Base-by-base conservation (phyloP, 495 filamentous ascomycete species). In the Cladorrhinum samala region DNA sequence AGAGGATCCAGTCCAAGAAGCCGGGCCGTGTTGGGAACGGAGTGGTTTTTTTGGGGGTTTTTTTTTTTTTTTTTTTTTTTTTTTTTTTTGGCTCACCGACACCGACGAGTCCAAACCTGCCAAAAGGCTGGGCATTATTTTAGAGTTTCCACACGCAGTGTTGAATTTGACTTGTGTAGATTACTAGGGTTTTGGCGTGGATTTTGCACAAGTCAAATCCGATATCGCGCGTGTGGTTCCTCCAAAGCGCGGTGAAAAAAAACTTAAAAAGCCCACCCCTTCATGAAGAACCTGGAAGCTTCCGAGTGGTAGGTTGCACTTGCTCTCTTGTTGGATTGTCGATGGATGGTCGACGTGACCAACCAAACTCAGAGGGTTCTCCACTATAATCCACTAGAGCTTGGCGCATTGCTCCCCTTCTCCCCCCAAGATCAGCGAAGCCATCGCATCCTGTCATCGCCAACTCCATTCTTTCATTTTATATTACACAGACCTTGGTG, bases 1-100 rank as follows among this genome's bases (percentile, higher is more conserved):
- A 39, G 16, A 41, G 42, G 9, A 49, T 49, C 55, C 27, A 48
- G 37, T 38, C 13, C 54, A 38, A 37, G 24, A 5, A 48, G 38
- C 30, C 50, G 39, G 46, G 40, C 39, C 44, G 18, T 30, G 48
- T 49, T 33, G 50, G 21, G 47, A 33, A 23, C 33, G 33, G 25
- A 49, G 33, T 14, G 18, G 11, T 33, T 33, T n/a, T n/a, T n/a
- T n/a, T n/a, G n/a, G n/a, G n/a, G n/a, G n/a, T n/a, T n/a, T n/a
- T n/a, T n/a, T n/a, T n/a, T n/a, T n/a, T n/a, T n/a, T n/a, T n/a
- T n/a, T n/a, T n/a, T n/a, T n/a, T n/a, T n/a, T n/a, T n/a, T n/a
- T n/a, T n/a, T n/a, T n/a, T n/a, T n/a, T n/a, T 33, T 33, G 27
- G 11, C 27, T 33, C 27, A 11, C 27, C 27, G 27, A 33, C 27